Evolutionary conservation across 2,329 filamentous ascomycete species (phyloP).

Genomic region (Clonostachys sp.): DNA sequence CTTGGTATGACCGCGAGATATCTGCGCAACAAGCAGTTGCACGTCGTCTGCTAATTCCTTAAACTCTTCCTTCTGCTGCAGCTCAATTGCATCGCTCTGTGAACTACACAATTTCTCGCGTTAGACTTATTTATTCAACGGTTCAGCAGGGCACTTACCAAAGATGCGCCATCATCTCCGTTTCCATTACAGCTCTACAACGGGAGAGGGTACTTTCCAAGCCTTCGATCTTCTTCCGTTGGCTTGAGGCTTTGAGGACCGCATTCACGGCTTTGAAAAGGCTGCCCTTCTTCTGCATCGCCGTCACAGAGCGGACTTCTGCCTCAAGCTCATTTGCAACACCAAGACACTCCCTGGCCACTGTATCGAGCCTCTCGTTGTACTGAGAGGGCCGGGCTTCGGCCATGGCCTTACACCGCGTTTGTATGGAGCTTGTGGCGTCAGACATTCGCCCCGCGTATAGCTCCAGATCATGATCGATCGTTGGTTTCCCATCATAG

Average conservation of each 20-base stretch:
- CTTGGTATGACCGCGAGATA: neutral
- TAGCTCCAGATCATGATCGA: conserved; percentile 27
- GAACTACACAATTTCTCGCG: neutral
- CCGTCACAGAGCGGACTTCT: neutral
- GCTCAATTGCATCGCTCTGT: neutral
- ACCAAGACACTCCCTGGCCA: neutral
- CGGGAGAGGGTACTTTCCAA: neutral
- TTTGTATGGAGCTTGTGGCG: neutral
- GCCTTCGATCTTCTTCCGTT: neutral
- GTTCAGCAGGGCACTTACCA: neutral
- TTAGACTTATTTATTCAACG: neutral
- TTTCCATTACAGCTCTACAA: neutral
- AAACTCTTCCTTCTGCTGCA: neutral
- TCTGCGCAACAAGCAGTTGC: neutral
- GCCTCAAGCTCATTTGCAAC: neutral
- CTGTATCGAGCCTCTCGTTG: too few species aligned
- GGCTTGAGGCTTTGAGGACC: neutral
- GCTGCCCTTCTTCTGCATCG: neutral
- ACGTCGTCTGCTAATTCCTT: neutral
- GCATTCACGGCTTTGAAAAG: neutral
- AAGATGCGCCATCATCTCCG: neutral
- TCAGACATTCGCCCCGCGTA: neutral
- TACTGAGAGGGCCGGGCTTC: neutral
- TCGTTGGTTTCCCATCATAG: conserved; percentile 47
- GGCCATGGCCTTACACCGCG: neutral